phyloP scores from a whole-genome alignment of 2,329 filamentous ascomycete species.

The Fusarium nurragi region DNA sequence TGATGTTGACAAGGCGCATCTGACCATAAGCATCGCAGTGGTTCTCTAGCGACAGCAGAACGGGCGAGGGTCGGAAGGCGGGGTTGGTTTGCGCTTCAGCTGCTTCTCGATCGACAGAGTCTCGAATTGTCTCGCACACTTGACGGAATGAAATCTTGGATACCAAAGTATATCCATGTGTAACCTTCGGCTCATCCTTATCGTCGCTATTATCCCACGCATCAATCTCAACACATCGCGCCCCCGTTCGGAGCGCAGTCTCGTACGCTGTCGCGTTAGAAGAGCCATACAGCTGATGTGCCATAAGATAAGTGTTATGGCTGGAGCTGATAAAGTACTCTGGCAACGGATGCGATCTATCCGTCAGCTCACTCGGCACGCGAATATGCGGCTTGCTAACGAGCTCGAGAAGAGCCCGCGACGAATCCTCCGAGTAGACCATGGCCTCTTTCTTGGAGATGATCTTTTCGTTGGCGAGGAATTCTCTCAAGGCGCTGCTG shows the following conservation, averaged over 20 bases:
- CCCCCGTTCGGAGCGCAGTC: slow-evolving; percentile 68
- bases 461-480: slow-evolving; percentile 63
- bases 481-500: slow-evolving; percentile 65
- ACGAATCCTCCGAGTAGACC: slow-evolving; percentile 53
- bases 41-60: slow-evolving; percentile 74
- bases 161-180: slow-evolving; percentile 74
- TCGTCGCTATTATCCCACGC: slow-evolving; percentile 74
- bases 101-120: slow-evolving; percentile 68
- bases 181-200: slow-evolving; percentile 72
- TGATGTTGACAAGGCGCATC: slow-evolving; percentile 69
- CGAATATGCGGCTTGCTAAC: slow-evolving; percentile 66
- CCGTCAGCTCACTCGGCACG: slow-evolving; percentile 63
- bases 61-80: slow-evolving; percentile 61
- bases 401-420: slow-evolving; percentile 58
- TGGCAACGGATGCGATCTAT: slow-evolving; percentile 68
- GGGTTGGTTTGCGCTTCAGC: slow-evolving; percentile 49
- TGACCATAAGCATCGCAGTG: slow-evolving; percentile 71
- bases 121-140: slow-evolving; percentile 72
- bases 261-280: slow-evolving; percentile 72
- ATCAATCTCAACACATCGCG: slow-evolving; percentile 77
- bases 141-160: slow-evolving; percentile 71
- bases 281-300: slow-evolving; percentile 73
- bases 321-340: slow-evolving; percentile 79
- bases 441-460: slow-evolving; percentile 60
- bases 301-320: slow-evolving; percentile 77